Evolutionary conservation across 2,329 filamentous ascomycete species (phyloP).

Genomic region (Calonectria montana): DNA sequence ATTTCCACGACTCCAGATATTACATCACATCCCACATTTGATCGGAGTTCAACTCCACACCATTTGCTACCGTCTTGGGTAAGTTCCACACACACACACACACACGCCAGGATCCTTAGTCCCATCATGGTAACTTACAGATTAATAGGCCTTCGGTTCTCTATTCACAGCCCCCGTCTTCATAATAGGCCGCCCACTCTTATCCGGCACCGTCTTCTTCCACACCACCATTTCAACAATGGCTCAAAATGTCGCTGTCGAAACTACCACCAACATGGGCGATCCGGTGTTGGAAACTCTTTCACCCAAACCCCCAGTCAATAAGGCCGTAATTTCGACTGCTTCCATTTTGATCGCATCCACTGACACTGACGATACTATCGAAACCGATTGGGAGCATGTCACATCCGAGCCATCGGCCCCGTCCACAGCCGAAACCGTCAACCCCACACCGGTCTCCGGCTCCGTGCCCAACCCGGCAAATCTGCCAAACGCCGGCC

Average conservation of each 20-base stretch:
- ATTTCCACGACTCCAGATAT: neutral
- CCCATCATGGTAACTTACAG: neutral
- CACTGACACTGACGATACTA: slow-evolving; percentile 13
- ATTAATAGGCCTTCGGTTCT: neutral
- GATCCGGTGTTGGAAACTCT: slow-evolving; percentile 1
- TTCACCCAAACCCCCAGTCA: neutral
- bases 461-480: neutral
- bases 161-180: neutral
- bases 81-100: neutral
- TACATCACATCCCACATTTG: neutral
- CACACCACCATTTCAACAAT: slow-evolving; percentile 14
- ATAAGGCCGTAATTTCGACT: neutral
- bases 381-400: neutral
- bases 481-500: neutral
- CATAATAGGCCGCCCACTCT: neutral
- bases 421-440: neutral
- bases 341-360: neutral
- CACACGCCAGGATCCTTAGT: neutral
- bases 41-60: neutral
- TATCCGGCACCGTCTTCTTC: neutral
- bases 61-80: neutral
- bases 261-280: slow-evolving; percentile 25
- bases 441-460: neutral
- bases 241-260: slow-evolving; percentile 24
- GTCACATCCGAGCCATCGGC: slow-evolving; percentile 8